Evolutionary conservation across 441 rosid genomes (phyloP).

Genomic region (Pelargonium cotyledonis): DNA sequence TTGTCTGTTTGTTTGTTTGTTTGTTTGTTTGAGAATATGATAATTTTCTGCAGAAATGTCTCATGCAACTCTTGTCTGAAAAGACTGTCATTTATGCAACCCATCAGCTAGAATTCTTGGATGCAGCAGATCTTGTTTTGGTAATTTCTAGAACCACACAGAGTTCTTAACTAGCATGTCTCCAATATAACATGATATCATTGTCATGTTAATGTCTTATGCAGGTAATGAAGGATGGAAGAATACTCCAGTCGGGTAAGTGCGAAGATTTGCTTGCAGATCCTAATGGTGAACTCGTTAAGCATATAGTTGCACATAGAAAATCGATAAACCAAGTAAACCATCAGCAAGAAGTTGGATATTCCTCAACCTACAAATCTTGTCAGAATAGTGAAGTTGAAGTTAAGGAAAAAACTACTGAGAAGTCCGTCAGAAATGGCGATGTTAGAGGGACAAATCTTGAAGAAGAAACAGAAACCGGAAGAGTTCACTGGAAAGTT

Average conservation of each 20-base stretch:
- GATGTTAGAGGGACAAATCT: slow-evolving; percentile 68
- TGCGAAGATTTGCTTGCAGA: slow-evolving; percentile 61
- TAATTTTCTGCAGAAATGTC: slow-evolving; percentile 56
- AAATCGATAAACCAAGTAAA: slow-evolving; percentile 53
- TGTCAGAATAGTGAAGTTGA: slow-evolving; percentile 37
- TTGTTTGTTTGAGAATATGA: neutral
- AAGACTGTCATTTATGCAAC: slow-evolving; percentile 83
- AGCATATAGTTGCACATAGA: slow-evolving; percentile 75
- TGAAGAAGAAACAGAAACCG: slow-evolving; percentile 89
- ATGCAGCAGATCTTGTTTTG: slow-evolving; percentile 89
- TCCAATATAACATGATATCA: too few relatives aligned
- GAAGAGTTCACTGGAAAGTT: slow-evolving; percentile 80
- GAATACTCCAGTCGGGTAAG: slow-evolving; percentile 71
- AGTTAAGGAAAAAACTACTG: slow-evolving; percentile 43
- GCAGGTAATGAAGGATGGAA: slow-evolving; percentile 93
- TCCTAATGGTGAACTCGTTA: slow-evolving; percentile 75
- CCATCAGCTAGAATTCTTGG: slow-evolving; percentile 97
- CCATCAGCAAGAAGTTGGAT: slow-evolving; percentile 37
- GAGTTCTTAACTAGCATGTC: neutral
- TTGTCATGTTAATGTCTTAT: too few relatives aligned
- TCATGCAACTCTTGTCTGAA: slow-evolving; percentile 72
- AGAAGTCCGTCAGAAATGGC: slow-evolving; percentile 29
- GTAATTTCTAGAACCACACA: slow-evolving; percentile 30
- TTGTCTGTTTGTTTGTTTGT: neutral
- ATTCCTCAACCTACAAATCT: slow-evolving; percentile 32